Evolutionary conservation across 1,284 basidiomycete species (phyloP), one percentile per base, ranked within the genome.

Genomic region (Naganishia sp.): DNA sequence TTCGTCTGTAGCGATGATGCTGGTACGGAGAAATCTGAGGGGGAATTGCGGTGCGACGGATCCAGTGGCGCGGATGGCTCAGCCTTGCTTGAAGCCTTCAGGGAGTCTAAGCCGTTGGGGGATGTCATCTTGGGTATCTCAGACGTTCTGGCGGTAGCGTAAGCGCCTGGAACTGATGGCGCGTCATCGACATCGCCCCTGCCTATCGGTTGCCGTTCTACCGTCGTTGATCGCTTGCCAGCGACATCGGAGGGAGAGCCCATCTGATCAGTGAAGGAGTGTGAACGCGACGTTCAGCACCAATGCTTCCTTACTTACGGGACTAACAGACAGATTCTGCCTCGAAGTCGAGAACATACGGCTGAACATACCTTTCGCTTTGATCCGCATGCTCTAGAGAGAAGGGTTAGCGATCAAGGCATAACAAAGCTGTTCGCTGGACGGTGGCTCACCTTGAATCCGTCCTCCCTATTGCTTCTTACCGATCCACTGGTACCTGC

Each of bases 331-430:
- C 6, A 31, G 63, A 13, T 35, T 39, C 46, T 56, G 35, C 43
- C 39, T 53, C 25, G 52, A 46, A 43, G 50, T 47, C 25, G 61
- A 56, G 23, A 80, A 80, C 74, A 79, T 76, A 57, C 77, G 71
- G 1, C 77, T 78, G 66, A 79, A 76, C 66, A 80, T 72, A 17
- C 77, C 77, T 68, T 69, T 76, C 35, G 75, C 74, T 67, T 73
- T 78, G 68, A 66, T 73, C 17, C 74, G 69, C 67, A 76, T 71
- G 46, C 71, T 77, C 75, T 77, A 21, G 28, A 42, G 32, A 9
- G 6, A 39, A 41, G 1, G 17, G 7, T 10, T 10, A 11, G 7
- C 5, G 0, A n/a, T 54, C 13, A 54, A 41, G 7, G 35, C 11
- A 13, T n/a, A 15, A 50, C 6, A 23, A 17, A 2, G 2, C 13